Percentiles rank a stretch among this genome's conserved stretches.
These are phyloP conservation scores for Shiraia bambusicola DNA, from an alignment of 2,329 filamentous ascomycete genomes.

Conservation along the genomic window DNA sequence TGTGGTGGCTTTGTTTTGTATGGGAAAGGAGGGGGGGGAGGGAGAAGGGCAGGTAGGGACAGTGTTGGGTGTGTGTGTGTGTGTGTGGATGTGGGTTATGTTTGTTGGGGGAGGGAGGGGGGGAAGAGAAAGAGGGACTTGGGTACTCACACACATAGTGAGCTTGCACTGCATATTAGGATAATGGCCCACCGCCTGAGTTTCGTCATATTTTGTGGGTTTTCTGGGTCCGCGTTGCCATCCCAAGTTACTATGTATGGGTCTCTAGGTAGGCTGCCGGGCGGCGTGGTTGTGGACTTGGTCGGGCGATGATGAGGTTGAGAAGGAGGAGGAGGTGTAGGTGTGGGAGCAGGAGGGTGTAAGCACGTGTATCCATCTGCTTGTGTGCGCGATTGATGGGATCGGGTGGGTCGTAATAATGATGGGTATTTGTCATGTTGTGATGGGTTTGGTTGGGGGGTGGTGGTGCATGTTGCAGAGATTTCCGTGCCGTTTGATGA, in stretches of 20 bases:
- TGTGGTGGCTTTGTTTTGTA: no score
- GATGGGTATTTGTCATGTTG: constrained; percentile 18
- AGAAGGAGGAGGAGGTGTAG: no score
- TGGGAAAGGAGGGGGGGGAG: no score
- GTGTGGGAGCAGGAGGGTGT: constrained; percentile 22
- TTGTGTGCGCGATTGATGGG: constrained; percentile 41
- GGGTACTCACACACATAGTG: constrained; percentile 75
- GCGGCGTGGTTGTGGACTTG: constrained; percentile 14
- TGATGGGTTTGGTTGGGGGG: constrained; percentile 3
- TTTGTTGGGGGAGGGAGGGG: no score
- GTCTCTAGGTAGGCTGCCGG: constrained; percentile 43
- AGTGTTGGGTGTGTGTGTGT: constrained; percentile 9
- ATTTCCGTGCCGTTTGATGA: no score
- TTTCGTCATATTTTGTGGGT: constrained; percentile 68
- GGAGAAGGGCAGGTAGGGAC: background rate
- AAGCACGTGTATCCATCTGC: constrained; percentile 44
- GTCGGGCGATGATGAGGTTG: constrained; percentile 20
- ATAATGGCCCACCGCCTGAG: constrained; percentile 79
- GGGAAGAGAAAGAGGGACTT: no score
- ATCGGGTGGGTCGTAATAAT: constrained; percentile 26
- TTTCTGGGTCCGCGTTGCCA: constrained; percentile 69
- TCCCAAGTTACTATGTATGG: constrained; percentile 75
- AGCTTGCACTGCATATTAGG: constrained; percentile 69
- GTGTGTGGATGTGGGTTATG: background rate
- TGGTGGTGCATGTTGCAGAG: no score